phyloP scores from a whole-genome alignment of 2,329 filamentous ascomycete genomes.

The Curvularia verruculosa region DNA sequence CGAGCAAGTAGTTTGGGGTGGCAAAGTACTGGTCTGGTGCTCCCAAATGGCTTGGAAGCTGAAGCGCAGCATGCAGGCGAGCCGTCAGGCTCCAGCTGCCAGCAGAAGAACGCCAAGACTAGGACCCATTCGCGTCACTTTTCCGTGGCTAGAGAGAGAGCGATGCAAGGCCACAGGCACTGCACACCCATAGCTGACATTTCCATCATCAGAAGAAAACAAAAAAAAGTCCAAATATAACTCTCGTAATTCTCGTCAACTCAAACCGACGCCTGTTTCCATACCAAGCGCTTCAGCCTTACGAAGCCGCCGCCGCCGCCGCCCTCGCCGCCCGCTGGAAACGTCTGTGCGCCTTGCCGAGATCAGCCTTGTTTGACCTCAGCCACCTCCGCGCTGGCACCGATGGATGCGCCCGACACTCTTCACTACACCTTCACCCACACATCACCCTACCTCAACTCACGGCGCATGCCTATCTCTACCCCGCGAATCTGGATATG shows the following conservation, averaged over 20 bases:
- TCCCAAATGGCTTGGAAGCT: constrained; percentile 2
- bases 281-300: constrained; percentile 23
- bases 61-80: constrained; percentile 13
- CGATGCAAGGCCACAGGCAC: background rate
- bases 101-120: constrained; percentile 21
- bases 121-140: constrained; percentile 6
- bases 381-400: constrained; percentile 33
- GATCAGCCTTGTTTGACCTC: constrained; percentile 24
- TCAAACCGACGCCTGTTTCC: constrained; percentile 3
- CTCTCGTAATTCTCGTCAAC: background rate
- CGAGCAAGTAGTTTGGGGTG: constrained; percentile 5
- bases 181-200: background rate
- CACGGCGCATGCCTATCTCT: constrained; percentile 32
- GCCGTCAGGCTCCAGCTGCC: constrained; percentile 23
- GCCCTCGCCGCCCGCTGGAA: too few species aligned
- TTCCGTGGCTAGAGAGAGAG: background rate
- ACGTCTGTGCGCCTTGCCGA: constrained; percentile 27
- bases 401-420: constrained; percentile 21
- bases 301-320: constrained; percentile 17
- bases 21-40: constrained; percentile 7
- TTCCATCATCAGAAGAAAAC: background rate
- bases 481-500: constrained; percentile 42
- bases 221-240: background rate
- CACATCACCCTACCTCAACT: constrained; percentile 16
- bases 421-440: constrained; percentile 17